Base-by-base conservation (phyloP, 257 asterid species). In the Buddleja alternifolia region DNA sequence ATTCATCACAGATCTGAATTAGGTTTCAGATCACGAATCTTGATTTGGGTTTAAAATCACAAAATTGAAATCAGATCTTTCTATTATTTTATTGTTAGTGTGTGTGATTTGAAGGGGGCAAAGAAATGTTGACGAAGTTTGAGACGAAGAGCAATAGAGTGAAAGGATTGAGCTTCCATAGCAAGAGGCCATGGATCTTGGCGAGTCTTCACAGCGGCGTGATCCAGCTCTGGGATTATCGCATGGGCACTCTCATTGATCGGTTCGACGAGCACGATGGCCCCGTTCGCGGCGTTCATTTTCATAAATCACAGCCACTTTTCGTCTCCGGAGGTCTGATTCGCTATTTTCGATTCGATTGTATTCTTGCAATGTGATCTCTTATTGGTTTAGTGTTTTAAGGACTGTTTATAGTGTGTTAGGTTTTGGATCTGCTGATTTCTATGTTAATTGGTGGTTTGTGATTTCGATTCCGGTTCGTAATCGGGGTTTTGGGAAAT, bases 161-260 rank as follows among this genome's bases (percentile, higher is more conserved):
- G 76, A 94, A 94, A 70, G 99, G 99, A 0, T 66, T 94, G 84
- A 91, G 97, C 67, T 94, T 94, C 72, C 99, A 94, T 36, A 79
- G 85, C 87, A 94, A 84, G 87, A 75, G 99, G 67, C 97, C 99
- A 77, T 91, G 99, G 99, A 94, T 94, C 97, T 70, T 91, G 84
- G 97, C 97, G 63, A 91, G 97, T 80, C 95, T 94, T 36, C 99
- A 91, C 88, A 91, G 97, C 72, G 97, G 97, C 67, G 99, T 91
- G 75, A 86, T 94, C 86, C 99, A 94, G 88, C 86, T 94, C 19
- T 94, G 97, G 99, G 99, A 94, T 65, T 91, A 94, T 45, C 96
- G 99, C 39, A 94, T 94, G 97, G 99, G 97, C 72, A 94, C 99
- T 8, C 95, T 94, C 72, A 94, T 94, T 41, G 99, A 94, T 79